These are phyloP conservation scores for Xylariaceae sp. DNA, from an alignment of 2,329 filamentous ascomycete genomes.

Conservation along the genomic window DNA sequence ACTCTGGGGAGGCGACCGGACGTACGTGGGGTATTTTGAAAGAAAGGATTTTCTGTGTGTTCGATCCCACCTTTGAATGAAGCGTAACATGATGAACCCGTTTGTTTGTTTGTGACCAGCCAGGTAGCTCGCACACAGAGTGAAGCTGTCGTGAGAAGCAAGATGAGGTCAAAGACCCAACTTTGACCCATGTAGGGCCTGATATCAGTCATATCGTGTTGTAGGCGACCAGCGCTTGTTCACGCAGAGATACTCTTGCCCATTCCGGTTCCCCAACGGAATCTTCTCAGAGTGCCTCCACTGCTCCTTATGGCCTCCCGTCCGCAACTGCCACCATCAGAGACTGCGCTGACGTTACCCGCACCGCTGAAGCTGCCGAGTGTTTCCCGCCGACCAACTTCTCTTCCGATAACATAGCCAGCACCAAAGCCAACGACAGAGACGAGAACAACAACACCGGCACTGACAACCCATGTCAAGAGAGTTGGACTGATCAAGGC, in stretches of 20 bases:
- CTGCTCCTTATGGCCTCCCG: conserved; percentile 49
- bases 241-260: conserved; percentile 47
- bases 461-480: conserved; percentile 60
- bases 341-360: conserved; percentile 39
- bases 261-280: conserved; percentile 49
- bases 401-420: conserved; percentile 62
- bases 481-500: conserved; percentile 53
- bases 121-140: neutral
- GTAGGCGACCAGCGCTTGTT: neutral
- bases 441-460: conserved; percentile 62
- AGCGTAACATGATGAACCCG: neutral
- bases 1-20: neutral
- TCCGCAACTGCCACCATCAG: conserved; percentile 45
- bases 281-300: conserved; percentile 46
- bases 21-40: neutral
- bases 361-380: conserved; percentile 39
- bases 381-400: conserved; percentile 58
- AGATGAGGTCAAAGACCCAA: neutral
- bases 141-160: neutral
- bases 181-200: neutral
- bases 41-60: neutral
- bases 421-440: conserved; percentile 65
- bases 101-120: neutral
- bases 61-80: neutral
- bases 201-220: neutral